Percentiles rank a stretch among this genome's conserved stretches.
Evolutionary conservation across 768 basidiomycete species (phyloP).

Genomic region (Holtermannia corniformis): DNA sequence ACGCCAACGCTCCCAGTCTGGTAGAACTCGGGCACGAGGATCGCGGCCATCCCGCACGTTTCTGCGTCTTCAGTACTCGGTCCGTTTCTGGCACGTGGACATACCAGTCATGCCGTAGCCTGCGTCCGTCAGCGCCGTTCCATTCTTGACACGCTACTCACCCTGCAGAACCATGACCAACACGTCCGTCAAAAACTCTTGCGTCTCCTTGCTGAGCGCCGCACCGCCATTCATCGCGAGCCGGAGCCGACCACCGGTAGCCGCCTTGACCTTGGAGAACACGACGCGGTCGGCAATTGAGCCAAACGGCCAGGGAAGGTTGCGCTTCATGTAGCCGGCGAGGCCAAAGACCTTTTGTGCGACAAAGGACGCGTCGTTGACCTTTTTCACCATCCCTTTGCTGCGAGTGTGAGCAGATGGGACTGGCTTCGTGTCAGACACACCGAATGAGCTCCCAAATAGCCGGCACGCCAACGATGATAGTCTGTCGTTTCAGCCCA

Average conservation of each 20-base stretch:
- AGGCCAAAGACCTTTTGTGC: slow-evolving; percentile 28
- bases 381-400: slow-evolving; percentile 40
- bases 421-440: background rate
- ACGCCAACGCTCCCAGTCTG: slow-evolving; percentile 26
- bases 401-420: slow-evolving; percentile 6
- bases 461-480: slow-evolving; percentile 38
- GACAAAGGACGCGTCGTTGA: slow-evolving; percentile 28
- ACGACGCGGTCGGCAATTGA: slow-evolving; percentile 32
- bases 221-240: slow-evolving; percentile 35
- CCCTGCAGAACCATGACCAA: slow-evolving; percentile 36
- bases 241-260: slow-evolving; percentile 35
- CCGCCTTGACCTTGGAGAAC: slow-evolving; percentile 35
- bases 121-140: slow-evolving; percentile 4
- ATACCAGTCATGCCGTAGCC: slow-evolving; percentile 35
- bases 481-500: slow-evolving; percentile 8
- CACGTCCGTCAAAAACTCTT: slow-evolving; percentile 36
- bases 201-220: slow-evolving; percentile 26
- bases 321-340: slow-evolving; percentile 34
- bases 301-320: slow-evolving; percentile 28
- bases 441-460: slow-evolving; percentile 28
- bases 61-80: no score
- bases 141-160: slow-evolving; percentile 34
- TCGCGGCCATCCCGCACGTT: slow-evolving; percentile 37
- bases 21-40: slow-evolving; percentile 24
- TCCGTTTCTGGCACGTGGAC: no score